These are phyloP conservation scores for Volvox africanus DNA, from an alignment of 139 green algal genomes.

Conservation along the genomic window DNA sequence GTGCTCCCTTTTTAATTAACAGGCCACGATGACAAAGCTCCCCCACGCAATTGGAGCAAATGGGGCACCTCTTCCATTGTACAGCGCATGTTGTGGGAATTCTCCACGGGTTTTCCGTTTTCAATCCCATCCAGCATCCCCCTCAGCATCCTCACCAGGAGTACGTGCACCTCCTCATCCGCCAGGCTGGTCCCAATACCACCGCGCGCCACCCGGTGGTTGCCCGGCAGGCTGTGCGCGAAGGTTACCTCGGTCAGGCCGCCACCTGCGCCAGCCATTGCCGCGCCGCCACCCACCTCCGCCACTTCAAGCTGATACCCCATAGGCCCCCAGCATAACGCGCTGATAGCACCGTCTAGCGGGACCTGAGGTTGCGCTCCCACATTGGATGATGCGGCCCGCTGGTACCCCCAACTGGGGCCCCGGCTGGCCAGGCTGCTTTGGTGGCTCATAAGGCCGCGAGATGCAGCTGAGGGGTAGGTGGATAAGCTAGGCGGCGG, in stretches of 20 bases:
- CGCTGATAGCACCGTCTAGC: slow-evolving; percentile 66
- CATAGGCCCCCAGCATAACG: slow-evolving; percentile 71
- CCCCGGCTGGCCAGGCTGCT: background rate
- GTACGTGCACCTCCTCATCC: slow-evolving; percentile 74
- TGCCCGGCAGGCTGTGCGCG: slow-evolving; percentile 65
- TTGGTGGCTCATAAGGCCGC: background rate
- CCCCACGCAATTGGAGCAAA: too few relatives aligned
- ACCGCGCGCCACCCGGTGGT: slow-evolving; percentile 58
- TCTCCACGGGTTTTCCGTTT: too few relatives aligned
- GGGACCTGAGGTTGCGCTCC: slow-evolving; percentile 8
- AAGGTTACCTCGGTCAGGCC: slow-evolving; percentile 73
- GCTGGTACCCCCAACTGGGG: background rate
- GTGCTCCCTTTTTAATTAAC: too few relatives aligned
- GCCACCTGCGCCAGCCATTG: slow-evolving; percentile 28
- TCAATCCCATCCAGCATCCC: too few relatives aligned
- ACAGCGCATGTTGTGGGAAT: too few relatives aligned
- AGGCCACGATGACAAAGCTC: too few relatives aligned
- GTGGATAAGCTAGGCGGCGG: slow-evolving; percentile 1
- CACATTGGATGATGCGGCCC: background rate
- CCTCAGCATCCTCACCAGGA: slow-evolving; percentile 66
- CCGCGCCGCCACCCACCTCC: slow-evolving; percentile 20
- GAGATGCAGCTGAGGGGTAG: background rate
- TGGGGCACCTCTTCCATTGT: too few relatives aligned
- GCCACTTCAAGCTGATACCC: slow-evolving; percentile 78
- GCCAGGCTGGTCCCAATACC: slow-evolving; percentile 23